phyloP scores from a whole-genome alignment of 495 filamentous ascomycete genomes.

The Letharia lupina region DNA sequence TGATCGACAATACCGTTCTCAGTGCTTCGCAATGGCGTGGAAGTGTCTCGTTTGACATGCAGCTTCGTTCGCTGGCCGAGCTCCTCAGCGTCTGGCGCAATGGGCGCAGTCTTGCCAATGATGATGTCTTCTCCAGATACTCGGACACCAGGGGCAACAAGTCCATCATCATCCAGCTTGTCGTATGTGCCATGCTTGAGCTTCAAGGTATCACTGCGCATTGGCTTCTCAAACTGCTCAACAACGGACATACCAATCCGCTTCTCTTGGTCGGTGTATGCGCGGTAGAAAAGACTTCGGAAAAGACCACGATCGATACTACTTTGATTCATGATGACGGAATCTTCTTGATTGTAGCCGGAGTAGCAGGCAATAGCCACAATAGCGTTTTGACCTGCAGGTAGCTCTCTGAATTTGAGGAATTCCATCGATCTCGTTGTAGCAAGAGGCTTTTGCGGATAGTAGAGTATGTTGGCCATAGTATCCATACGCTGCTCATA shows the following conservation, averaged over 20 bases:
- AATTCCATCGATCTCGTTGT: slow-evolving; percentile 98
- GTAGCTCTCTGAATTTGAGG: slow-evolving; percentile 92
- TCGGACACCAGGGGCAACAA: slow-evolving; percentile 84
- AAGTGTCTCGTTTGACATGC: slow-evolving; percentile 90
- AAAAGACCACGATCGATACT: slow-evolving; percentile 95
- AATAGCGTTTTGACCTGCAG: slow-evolving; percentile 96
- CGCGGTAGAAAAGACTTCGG: slow-evolving; percentile 94
- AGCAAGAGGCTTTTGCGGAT: slow-evolving; percentile 93
- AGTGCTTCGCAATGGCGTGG: slow-evolving; percentile 86
- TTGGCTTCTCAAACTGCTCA: slow-evolving; percentile 91
- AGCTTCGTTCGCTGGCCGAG: slow-evolving; percentile 81
- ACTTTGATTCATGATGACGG: slow-evolving; percentile 99
- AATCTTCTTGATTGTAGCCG: slow-evolving; percentile 99
- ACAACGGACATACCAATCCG: slow-evolving; percentile 80
- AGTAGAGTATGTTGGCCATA: slow-evolving; percentile 98
- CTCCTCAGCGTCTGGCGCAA: slow-evolving; percentile 85
- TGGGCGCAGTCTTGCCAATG: slow-evolving; percentile 94
- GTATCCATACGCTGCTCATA: slow-evolving; percentile 96
- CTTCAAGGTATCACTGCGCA: slow-evolving; percentile 73
- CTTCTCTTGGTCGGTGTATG: slow-evolving; percentile 94
- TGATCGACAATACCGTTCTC: slow-evolving; percentile 95
- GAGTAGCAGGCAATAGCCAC: slow-evolving; percentile 96
- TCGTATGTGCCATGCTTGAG: slow-evolving; percentile 96
- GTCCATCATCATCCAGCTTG: slow-evolving; percentile 92
- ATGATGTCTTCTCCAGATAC: slow-evolving; percentile 98